Evolutionary conservation across 2,329 filamentous ascomycete species (phyloP), one percentile per base, ranked within the genome.

Genomic region (Sporothrix pseudoabietina): DNA sequence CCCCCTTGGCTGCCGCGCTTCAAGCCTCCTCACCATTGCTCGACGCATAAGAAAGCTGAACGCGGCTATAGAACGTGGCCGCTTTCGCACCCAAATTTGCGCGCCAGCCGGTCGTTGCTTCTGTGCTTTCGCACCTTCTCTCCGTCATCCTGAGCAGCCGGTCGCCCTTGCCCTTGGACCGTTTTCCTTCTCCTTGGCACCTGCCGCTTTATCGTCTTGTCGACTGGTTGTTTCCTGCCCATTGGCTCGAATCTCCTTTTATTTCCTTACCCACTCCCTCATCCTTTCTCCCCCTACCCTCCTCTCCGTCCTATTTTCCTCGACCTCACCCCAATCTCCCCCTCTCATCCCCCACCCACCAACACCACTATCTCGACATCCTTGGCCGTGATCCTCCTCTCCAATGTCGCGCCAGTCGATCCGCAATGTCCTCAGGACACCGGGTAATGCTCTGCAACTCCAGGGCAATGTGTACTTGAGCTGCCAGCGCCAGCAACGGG

Each of bases 351-450:
- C 30, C 57, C 30, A 44, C 49, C 59, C 68, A 69, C 26, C 35
- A 47, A 41, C 63, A 22, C n/a, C 49, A 52, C 55, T 22, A 49
- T 14, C 41, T 26, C 19, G 22, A 30, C 54, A 16, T 32, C 49
- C 35, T 35, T 54, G 44, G n/a, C 55, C 39, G 63, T 49, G 22
- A 54, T 65, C 44, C 44, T 26, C 26, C 70, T 39, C 32, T 39
- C 16, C 41, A 63, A 76, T 76, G 75, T 72, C 75, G 72, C 71
- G 69, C 66, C 74, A 69, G 70, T 75, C 74, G 73, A 74, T 76
- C 73, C 71, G 75, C 73, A 69, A 66, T 55, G 73, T 73, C 69
- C 74, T 76, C 69, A 66, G 69, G 66, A 22, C 72, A 30, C 44
- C 72, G 12, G 59, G 73, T 71, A 49, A 55, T 68, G 68, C 70